Evolutionary conservation across 2,329 filamentous ascomycete genomes (phyloP).

Genomic region (Dactylellina leptospora): DNA sequence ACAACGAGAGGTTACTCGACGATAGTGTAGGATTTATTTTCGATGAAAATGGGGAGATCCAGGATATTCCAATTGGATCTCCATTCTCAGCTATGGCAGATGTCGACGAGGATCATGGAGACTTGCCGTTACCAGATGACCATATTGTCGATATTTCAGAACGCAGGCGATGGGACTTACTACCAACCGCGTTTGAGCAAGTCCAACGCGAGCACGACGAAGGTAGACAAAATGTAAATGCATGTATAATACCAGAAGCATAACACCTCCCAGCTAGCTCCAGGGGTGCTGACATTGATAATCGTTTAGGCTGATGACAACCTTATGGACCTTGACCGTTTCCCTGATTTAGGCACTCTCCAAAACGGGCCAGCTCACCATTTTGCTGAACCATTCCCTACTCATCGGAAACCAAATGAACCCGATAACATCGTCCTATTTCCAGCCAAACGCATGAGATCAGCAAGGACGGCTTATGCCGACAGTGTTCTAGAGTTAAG

Average conservation of each 20-base stretch:
- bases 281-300: not conserved
- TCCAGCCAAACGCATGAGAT: not conserved
- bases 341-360: slow-evolving; percentile 2
- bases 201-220: slow-evolving; percentile 42
- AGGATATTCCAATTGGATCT: slow-evolving; percentile 33
- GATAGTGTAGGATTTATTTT: slow-evolving; percentile 55
- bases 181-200: slow-evolving; percentile 1
- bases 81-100: no score
- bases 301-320: slow-evolving; percentile 4
- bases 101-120: no score
- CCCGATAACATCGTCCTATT: not conserved
- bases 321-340: slow-evolving; percentile 20
- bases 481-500: slow-evolving; percentile 23
- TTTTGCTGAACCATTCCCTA: slow-evolving; percentile 19
- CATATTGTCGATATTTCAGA: slow-evolving; percentile 6
- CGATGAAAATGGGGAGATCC: slow-evolving; percentile 55
- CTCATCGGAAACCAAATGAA: not conserved
- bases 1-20: slow-evolving; percentile 25
- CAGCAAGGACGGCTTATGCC: not conserved
- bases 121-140: not conserved
- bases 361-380: not conserved
- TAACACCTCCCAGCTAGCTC: no score
- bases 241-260: slow-evolving; percentile 4
- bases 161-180: not conserved
- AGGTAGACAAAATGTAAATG: slow-evolving; percentile 11